Evolutionary conservation across 2,329 filamentous ascomycete genomes (phyloP).

Genomic region (Cytospora piceae): DNA sequence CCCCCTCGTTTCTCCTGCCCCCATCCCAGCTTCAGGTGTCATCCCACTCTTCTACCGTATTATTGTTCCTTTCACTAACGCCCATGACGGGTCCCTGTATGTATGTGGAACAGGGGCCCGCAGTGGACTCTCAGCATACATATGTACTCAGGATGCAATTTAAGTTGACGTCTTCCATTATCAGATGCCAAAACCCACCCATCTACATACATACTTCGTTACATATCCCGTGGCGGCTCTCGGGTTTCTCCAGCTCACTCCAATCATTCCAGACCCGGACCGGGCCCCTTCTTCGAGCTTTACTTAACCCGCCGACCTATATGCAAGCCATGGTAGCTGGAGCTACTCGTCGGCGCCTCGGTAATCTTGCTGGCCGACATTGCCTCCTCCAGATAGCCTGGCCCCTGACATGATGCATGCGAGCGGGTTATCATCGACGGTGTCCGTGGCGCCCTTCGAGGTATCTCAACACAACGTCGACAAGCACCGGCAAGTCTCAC

Average conservation of each 20-base stretch:
- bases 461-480: neutral
- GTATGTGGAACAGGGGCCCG: neutral
- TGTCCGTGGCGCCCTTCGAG: neutral
- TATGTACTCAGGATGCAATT: neutral
- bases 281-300: neutral
- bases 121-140: neutral
- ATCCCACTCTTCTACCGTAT: neutral
- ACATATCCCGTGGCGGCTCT: neutral
- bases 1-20: neutral
- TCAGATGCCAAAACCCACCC: neutral
- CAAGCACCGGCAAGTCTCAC: neutral
- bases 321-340: neutral
- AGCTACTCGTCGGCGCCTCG: neutral
- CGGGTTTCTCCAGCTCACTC: neutral
- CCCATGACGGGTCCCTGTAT: no score
- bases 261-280: neutral
- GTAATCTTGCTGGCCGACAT: neutral
- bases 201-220: neutral
- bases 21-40: neutral
- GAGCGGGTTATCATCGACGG: neutral
- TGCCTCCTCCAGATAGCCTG: neutral
- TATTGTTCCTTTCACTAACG: no score
- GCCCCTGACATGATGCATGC: neutral
- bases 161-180: neutral
- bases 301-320: neutral